Evolutionary conservation across 108 stramenopile species (phyloP).

Genomic region (Asterionellopsis glacialis): DNA sequence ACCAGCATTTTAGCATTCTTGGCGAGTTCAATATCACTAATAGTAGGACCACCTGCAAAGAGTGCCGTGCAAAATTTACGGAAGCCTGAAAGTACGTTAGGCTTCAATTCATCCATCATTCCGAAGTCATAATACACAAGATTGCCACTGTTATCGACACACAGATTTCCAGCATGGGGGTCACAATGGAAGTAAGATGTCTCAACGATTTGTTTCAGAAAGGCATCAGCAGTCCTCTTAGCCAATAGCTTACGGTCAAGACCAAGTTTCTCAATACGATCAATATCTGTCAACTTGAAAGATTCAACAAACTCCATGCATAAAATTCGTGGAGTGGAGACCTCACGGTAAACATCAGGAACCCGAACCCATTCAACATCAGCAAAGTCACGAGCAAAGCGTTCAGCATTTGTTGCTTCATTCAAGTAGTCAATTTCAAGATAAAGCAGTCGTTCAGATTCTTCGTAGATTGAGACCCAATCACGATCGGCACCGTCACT

Average conservation of each 20-base stretch:
- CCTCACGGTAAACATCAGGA: constrained; percentile 64
- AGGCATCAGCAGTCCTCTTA: constrained; percentile 87
- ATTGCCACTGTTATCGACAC: constrained; percentile 78
- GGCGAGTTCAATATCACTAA: constrained; percentile 65
- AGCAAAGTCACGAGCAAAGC: constrained; percentile 50
- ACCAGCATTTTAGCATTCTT: constrained; percentile 87
- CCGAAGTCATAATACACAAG: constrained; percentile 96
- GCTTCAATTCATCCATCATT: constrained; percentile 94
- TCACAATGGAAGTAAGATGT: constrained; percentile 57
- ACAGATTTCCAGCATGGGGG: constrained; percentile 59
- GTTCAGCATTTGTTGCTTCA: constrained; percentile 84
- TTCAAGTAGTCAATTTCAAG: constrained; percentile 88
- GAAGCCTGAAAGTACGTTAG: constrained; percentile 79
- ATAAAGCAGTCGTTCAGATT: constrained; percentile 85
- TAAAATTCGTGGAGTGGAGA: constrained; percentile 67
- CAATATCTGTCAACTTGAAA: constrained; percentile 73
- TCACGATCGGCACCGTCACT: constrained; percentile 89
- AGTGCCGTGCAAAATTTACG: constrained; percentile 84
- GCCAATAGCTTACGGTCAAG: constrained; percentile 82
- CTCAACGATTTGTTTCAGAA: constrained; percentile 88
- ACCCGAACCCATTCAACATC: constrained; percentile 77
- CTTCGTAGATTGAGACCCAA: constrained; percentile 93
- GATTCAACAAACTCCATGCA: constrained; percentile 94
- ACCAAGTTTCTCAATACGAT: constrained; percentile 56
- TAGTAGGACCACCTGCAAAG: constrained; percentile 82